A percentile compares a stretch with the other conserved stretches of the same genome.
phyloP scores from a whole-genome alignment of 805 yeast genomes.

The Teunomyces tritomae region DNA sequence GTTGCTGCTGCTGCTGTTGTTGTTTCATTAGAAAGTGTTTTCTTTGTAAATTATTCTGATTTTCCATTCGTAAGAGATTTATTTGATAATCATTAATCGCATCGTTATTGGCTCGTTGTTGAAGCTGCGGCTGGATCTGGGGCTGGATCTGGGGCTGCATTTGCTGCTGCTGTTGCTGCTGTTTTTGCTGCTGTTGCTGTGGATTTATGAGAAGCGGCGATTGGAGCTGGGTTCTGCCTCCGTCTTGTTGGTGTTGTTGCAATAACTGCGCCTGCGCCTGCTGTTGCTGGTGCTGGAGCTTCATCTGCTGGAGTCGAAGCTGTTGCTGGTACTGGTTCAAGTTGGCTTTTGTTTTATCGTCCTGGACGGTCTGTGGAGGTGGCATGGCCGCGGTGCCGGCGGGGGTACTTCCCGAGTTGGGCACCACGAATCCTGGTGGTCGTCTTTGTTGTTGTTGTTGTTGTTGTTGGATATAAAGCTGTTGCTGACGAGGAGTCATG shows the following conservation, averaged over 20 bases:
- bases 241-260: constrained; percentile 6
- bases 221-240: constrained; percentile 7
- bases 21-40: constrained; percentile 15
- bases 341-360: constrained; percentile 3
- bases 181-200: not conserved
- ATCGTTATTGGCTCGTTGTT: constrained; percentile 6
- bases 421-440: constrained; percentile 5
- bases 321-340: constrained; percentile 15
- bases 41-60: constrained; percentile 15
- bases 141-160: not conserved
- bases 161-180: not conserved
- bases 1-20: constrained; percentile 12
- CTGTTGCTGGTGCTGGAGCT: constrained; percentile 14
- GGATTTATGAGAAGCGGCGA: constrained; percentile 5
- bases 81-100: constrained; percentile 22
- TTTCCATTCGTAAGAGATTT: constrained; percentile 14
- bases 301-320: constrained; percentile 15
- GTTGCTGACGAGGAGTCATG: not conserved
- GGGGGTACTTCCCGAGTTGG: not conserved
- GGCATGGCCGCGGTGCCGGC: constrained; percentile 8
- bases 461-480: constrained; percentile 3
- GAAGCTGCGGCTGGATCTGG: constrained; percentile 1
- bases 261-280: constrained; percentile 8
- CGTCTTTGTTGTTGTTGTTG: not conserved
- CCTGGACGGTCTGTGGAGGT: constrained; percentile 8